Evolutionary conservation across 1,284 basidiomycete genomes (phyloP), one percentile per base, ranked within the genome.

Genomic region (Rhizoctonia solani): DNA sequence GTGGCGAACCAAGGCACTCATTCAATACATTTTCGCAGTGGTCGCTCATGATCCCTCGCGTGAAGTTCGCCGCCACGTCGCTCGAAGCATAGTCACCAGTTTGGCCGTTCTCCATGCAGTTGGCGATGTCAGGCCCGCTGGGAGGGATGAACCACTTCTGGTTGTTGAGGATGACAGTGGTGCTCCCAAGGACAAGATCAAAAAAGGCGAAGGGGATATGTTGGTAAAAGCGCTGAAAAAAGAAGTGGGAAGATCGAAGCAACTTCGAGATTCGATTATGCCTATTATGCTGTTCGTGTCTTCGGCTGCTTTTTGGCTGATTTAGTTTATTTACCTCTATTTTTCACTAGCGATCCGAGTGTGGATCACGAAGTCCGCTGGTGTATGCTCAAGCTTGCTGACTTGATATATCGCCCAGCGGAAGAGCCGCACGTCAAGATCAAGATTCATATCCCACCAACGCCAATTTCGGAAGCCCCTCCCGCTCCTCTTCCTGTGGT

Each of bases 361-460:
- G 83, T 87, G 52, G 95, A 98, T 75, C 82, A 88, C 71, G 92
- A 96, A 78, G 90, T 95, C 50, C 88, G 95, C 39, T 92, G 93
- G 85, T 92, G 90, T 69, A 79, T 98, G 54, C 81, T 99, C 73
- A 98, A 98, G 78, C 81, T 98, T 9, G 93, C 92, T 11, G 96
- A 98, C 74, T 82, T 98, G 25, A 85, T 96, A 54, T 90, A 96
- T 71, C 87, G 88, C 56, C 89, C 92, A 21, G 79, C 85, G 2
- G 87, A 92, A 65, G 95, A 97, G 77, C 84, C 87, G 3, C 81
- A 89, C n/a, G 94, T 93, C 0, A 92, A 91, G 67, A 87, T 93
- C 63, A 89, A 88, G 42, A 90, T 98, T 67, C 90, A 91, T 58
- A 82, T 94, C 59, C 90, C 91, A 25, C 85, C 86, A 21, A 93